Conservation (phyloP, 2,329 filamentous ascomycete genomes). For the Stagonosporopsis vannaccii region DNA sequence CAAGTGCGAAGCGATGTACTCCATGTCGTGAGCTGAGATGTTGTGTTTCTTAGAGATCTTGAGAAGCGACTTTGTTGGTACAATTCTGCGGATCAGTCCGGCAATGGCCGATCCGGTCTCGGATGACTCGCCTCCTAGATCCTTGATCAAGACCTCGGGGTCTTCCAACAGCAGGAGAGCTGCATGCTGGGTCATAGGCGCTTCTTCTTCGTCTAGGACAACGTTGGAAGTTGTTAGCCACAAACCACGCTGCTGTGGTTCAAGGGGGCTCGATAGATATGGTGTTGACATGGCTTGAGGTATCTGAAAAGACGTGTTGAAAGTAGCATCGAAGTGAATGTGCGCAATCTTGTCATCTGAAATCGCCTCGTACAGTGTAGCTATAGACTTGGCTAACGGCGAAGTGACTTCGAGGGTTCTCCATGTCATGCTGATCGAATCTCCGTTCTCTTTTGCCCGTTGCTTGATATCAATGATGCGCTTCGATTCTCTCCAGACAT, state of each 20-base stretch:
- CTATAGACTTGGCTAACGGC: conserved; percentile 81
- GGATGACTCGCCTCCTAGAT: conserved; percentile 73
- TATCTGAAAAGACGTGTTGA: conserved; percentile 69
- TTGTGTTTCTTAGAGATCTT: conserved; percentile 75
- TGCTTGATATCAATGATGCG: conserved; percentile 82
- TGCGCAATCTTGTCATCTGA: conserved; percentile 87
- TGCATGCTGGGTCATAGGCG: conserved; percentile 83
- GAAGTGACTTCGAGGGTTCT: conserved; percentile 74
- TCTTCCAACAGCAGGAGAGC: conserved; percentile 85
- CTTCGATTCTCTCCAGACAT: conserved; percentile 91
- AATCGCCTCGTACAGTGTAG: conserved; percentile 81
- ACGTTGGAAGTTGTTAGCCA: conserved; percentile 89
- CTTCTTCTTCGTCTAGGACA: conserved; percentile 71
- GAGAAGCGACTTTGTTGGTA: conserved; percentile 70
- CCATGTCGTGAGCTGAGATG: conserved; percentile 80
- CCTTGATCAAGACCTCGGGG: conserved; percentile 77
- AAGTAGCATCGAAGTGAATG: conserved; percentile 72
- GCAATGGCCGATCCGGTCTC: conserved; percentile 79
- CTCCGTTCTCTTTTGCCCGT: conserved; percentile 73
- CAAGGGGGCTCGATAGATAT: conserved; percentile 73
- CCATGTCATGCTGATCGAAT: conserved; percentile 73
- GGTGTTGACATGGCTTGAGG: conserved; percentile 71
- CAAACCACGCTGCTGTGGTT: conserved; percentile 74
- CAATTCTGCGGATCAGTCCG: conserved; percentile 69
- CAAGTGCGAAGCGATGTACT: conserved; percentile 88